Percentiles rank a stretch among this genome's conserved stretches.
phyloP scores from a whole-genome alignment of 352 stramenopile species.

The Thalassiosira mediterranea region DNA sequence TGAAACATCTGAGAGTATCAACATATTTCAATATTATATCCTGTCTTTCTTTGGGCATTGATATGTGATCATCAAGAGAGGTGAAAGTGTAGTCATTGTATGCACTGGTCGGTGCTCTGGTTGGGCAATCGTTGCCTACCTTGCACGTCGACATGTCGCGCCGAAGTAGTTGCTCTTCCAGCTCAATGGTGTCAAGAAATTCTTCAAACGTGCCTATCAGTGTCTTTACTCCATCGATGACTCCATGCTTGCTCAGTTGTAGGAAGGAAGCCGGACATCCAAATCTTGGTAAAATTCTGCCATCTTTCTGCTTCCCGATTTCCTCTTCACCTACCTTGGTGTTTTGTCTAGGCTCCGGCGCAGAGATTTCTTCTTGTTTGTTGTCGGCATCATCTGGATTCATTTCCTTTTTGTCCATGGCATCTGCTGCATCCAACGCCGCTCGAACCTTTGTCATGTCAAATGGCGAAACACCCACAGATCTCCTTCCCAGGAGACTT shows the following conservation, averaged over 20 bases:
- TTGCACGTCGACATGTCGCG: neutral
- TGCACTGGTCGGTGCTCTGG: too few species aligned
- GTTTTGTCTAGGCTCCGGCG: neutral
- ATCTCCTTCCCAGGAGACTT: constrained; percentile 4
- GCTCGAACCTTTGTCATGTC: constrained; percentile 32
- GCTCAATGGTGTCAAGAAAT: neutral
- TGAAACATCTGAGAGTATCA: neutral
- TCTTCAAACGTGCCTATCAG: neutral
- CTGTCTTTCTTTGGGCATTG: constrained; percentile 20
- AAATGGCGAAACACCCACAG: constrained; percentile 37
- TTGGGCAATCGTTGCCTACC: too few species aligned
- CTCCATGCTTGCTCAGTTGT: too few species aligned
- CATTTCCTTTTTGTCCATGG: too few species aligned
- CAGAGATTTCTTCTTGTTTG: neutral
- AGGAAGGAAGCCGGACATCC: too few species aligned
- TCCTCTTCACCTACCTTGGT: neutral
- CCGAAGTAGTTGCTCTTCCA: neutral
- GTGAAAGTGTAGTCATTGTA: too few species aligned
- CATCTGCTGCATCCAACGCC: constrained; percentile 9
- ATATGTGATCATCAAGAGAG: too few species aligned
- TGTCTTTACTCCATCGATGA: too few species aligned
- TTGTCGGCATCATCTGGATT: neutral
- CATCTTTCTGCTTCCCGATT: neutral
- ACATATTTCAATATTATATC: constrained; percentile 11
- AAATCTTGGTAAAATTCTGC: neutral